These are phyloP conservation scores for Backusella luteola DNA, from an alignment of 192 early-diverging fungal species.

Conservation along the genomic window DNA sequence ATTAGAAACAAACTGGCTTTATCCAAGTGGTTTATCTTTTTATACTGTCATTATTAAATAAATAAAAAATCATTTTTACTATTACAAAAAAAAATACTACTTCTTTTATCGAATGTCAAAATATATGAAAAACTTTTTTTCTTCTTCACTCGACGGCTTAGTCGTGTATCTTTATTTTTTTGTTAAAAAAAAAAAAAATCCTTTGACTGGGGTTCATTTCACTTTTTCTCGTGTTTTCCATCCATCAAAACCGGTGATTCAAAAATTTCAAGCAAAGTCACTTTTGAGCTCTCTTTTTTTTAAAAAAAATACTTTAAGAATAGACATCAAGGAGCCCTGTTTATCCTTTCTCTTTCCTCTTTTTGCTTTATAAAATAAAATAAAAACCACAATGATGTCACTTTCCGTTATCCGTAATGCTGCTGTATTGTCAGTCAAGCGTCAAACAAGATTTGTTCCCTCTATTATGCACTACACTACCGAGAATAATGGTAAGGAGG, in stretches of 20 bases:
- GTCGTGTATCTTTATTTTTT: too few relatives aligned
- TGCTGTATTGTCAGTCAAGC: slow-evolving; percentile 13
- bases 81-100: not conserved
- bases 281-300: not conserved
- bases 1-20: not conserved
- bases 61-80: not conserved
- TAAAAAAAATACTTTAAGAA: slow-evolving; percentile 6
- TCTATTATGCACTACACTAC: slow-evolving; percentile 33
- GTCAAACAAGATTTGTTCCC: not conserved
- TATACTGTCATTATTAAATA: not conserved
- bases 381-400: slow-evolving; percentile 7
- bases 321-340: slow-evolving; percentile 13
- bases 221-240: not conserved
- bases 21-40: not conserved
- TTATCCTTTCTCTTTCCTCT: not conserved
- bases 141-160: too few relatives aligned
- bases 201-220: not conserved
- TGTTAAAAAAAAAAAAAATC: not conserved
- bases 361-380: not conserved
- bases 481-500: slow-evolving; percentile 33
- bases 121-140: not conserved
- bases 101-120: too few relatives aligned
- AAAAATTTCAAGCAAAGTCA: not conserved
- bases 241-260: not conserved
- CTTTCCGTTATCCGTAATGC: slow-evolving; percentile 10